Conservation (phyloP, 2,329 filamentous ascomycete genomes). For the Verticillium nonalfalfae region DNA sequence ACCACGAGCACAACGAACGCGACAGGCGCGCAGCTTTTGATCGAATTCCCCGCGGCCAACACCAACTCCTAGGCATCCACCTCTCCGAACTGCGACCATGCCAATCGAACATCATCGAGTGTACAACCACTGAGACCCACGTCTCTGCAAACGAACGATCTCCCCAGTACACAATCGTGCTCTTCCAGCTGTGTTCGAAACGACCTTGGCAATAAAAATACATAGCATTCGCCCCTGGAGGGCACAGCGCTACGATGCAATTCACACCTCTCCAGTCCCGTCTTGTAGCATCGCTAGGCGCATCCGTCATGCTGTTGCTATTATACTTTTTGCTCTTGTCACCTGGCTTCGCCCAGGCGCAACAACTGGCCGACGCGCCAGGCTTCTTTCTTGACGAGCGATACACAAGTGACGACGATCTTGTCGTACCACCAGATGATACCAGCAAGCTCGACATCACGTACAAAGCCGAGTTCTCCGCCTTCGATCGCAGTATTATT, state of each 20-base stretch:
- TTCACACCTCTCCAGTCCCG: constrained; percentile 66
- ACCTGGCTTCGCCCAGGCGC: constrained; percentile 48
- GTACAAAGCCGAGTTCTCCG: constrained; percentile 56
- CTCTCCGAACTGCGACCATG: neutral
- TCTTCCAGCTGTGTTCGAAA: neutral
- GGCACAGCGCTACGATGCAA: constrained; percentile 44
- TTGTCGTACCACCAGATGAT: constrained; percentile 10
- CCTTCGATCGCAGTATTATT: constrained; percentile 56
- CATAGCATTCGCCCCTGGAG: constrained; percentile 25
- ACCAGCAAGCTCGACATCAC: constrained; percentile 12
- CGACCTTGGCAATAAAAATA: neutral
- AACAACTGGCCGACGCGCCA: neutral
- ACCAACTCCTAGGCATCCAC: neutral
- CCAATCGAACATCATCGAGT: neutral
- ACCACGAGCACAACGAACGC: neutral
- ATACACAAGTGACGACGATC: constrained; percentile 14
- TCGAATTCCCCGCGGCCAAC: neutral
- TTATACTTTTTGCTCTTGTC: constrained; percentile 31
- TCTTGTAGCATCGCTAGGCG: constrained; percentile 59
- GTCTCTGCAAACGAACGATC: neutral
- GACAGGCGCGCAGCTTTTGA: neutral
- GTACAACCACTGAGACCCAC: neutral
- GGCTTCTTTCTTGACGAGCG: neutral
- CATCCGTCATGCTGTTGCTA: constrained; percentile 51
- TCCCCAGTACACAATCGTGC: neutral